Evolutionary conservation across 176 grass and related monocot species (phyloP).

Genomic region (Tillandsia fasciculata): DNA sequence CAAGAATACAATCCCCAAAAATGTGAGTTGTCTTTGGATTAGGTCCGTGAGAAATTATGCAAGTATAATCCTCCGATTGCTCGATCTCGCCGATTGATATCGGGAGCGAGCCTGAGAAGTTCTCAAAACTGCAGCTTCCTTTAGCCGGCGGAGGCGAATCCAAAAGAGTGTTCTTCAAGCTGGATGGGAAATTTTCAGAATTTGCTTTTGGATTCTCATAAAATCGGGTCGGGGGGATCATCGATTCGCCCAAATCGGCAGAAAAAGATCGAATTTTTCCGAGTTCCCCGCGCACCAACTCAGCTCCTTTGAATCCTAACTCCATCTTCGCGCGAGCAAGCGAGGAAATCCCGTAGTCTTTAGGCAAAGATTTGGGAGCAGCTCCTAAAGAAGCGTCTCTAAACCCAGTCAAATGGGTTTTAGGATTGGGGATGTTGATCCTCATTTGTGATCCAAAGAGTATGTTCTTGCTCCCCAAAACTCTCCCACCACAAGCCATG

Average conservation of each 20-base stretch:
- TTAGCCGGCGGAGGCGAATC: not conserved
- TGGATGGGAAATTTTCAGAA: conserved; percentile 29
- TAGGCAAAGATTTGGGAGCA: conserved; percentile 42
- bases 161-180: conserved; percentile 11
- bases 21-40: conserved; percentile 93
- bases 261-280: conserved; percentile 56
- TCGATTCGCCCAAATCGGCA: conserved; percentile 15
- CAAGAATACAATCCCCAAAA: conserved; percentile 82
- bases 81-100: conserved; percentile 64
- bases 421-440: conserved; percentile 13
- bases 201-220: conserved; percentile 45
- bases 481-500: conserved; percentile 9
- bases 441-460: conserved; percentile 14
- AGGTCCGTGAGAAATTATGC: conserved; percentile 79
- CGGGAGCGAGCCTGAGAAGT: conserved; percentile 58
- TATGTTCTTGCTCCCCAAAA: conserved; percentile 19
- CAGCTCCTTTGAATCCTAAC: conserved; percentile 9
- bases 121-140: conserved; percentile 27
- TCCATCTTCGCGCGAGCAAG: conserved; percentile 9
- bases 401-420: not conserved
- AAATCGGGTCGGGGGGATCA: conserved; percentile 1
- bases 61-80: conserved; percentile 96
- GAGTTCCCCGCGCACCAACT: conserved; percentile 38
- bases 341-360: conserved; percentile 31
- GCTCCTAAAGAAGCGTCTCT: not conserved